Evolutionary conservation across 2,329 filamentous ascomycete genomes (phyloP), one percentile per base, ranked within the genome.

Genomic region (Alternaria sp.): DNA sequence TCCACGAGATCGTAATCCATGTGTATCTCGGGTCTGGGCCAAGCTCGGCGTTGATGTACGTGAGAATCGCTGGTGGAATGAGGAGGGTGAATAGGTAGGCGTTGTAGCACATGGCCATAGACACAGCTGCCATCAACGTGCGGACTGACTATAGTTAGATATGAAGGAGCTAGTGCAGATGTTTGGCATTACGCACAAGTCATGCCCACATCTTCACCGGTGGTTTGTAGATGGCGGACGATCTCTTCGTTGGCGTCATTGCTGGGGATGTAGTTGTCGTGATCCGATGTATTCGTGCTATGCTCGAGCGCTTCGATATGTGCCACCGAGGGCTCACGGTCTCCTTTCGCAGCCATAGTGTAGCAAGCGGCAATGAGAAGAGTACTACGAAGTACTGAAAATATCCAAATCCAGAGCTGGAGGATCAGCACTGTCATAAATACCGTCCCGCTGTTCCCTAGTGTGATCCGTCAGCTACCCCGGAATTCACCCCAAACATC

Each of bases 1-100:
- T 78, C 74, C 74, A 78, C 3, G 73, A 73, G 47, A 77, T 75
- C 5, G 75, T 73, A 28, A 79, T 77, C 76, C 76, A 78, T 3
- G 74, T 76, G 30, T 71, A 76, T 8, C 70, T 60, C 3, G 74
- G 68, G 44, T 76, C 71, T 5, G 76, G 76, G 0, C 76, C 76
- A 4, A 79, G 70, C 3, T 77, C 76, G 4, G 76, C 73, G 43
- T 78, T 78, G 63, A 79, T 76, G 47, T 70, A 77, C 25, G 59
- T 66, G 6, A 78, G 69, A 26, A 77, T 74, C 0, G 75, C 66
- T n/a, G 76, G 70, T 1, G 76, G 76, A 10, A 78, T 76, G 7
- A 77, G 59, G 11, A 77, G 70, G 3, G 74, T 78, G 51, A 78
- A 75, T 5, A 77, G 67, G 50, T 78, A 78, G 49, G 76, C 73